Conservation (phyloP, 352 stramenopile species). For the Phytophthora citrophthora region DNA sequence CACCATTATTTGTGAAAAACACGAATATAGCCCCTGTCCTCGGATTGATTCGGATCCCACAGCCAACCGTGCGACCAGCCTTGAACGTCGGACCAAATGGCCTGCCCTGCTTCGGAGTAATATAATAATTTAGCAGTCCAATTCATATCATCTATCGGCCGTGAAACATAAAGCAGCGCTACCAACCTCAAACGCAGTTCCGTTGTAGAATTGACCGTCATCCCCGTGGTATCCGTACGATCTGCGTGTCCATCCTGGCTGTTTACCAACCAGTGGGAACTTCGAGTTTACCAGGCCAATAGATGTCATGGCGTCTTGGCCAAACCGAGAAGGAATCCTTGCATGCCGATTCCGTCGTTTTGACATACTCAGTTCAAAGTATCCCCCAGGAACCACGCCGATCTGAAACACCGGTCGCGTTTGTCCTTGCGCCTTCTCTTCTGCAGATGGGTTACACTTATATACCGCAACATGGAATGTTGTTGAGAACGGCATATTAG, state of each 20-base stretch:
- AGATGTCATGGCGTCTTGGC: conserved; percentile 54
- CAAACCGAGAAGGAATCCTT: conserved; percentile 5
- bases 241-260: conserved; percentile 69
- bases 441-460: conserved; percentile 27
- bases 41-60: conserved; percentile 33
- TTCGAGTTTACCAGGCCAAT: conserved; percentile 61
- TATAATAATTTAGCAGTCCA: neutral
- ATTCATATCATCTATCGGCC: neutral
- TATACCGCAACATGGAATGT: conserved; percentile 69
- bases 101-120: conserved; percentile 32
- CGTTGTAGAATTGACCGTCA: conserved; percentile 73
- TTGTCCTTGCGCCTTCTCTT: conserved; percentile 17
- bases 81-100: conserved; percentile 44
- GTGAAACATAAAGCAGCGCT: neutral
- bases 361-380: conserved; percentile 78
- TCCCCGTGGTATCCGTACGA: conserved; percentile 86
- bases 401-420: conserved; percentile 43
- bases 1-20: conserved; percentile 82
- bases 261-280: conserved; percentile 69
- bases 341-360: conserved; percentile 32
- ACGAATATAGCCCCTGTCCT: conserved; percentile 36
- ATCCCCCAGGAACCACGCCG: conserved; percentile 62
- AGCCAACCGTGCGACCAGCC: conserved; percentile 39
- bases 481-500: conserved; percentile 70
- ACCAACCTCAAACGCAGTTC: conserved; percentile 48